These are phyloP conservation scores for Metarhizium album DNA, from an alignment of 2,329 filamentous ascomycete genomes.

Conservation along the genomic window DNA sequence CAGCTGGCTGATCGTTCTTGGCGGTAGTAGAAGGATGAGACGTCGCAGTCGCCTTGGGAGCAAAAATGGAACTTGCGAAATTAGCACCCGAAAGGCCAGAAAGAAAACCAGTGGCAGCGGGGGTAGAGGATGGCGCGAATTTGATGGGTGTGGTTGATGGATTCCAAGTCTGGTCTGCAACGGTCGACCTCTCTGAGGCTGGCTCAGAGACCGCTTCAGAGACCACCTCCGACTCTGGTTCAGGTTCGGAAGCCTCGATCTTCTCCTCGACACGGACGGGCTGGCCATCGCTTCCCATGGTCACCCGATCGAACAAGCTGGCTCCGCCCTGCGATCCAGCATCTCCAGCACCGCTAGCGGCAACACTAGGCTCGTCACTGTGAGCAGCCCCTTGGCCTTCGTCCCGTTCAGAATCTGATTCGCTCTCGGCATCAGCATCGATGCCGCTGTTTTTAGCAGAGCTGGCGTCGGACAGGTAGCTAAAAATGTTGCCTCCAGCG, in stretches of 20 bases:
- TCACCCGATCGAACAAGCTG: slow-evolving; percentile 47
- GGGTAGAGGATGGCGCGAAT: slow-evolving; percentile 29
- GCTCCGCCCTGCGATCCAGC: slow-evolving; percentile 24
- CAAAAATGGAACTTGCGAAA: slow-evolving; percentile 23
- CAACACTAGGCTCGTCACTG: slow-evolving; percentile 32
- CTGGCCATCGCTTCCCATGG: slow-evolving; percentile 38
- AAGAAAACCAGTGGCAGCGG: slow-evolving; percentile 19
- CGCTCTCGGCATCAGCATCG: slow-evolving; percentile 36
- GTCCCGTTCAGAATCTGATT: slow-evolving; percentile 31
- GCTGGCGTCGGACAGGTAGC: slow-evolving; percentile 46
- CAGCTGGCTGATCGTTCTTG: slow-evolving; percentile 19
- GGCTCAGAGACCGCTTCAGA: neutral
- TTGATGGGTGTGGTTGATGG: slow-evolving; percentile 43
- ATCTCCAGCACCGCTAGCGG: slow-evolving; percentile 29
- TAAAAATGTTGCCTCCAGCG: slow-evolving; percentile 42
- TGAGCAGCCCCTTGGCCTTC: slow-evolving; percentile 32
- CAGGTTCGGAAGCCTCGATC: slow-evolving; percentile 9
- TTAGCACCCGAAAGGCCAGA: slow-evolving; percentile 21
- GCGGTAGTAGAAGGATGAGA: slow-evolving; percentile 26
- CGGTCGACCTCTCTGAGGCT: slow-evolving; percentile 15
- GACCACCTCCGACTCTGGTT: neutral
- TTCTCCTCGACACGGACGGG: slow-evolving; percentile 30
- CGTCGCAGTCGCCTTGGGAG: slow-evolving; percentile 23
- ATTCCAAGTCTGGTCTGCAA: slow-evolving; percentile 30
- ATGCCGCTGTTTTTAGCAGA: slow-evolving; percentile 43